These are phyloP conservation scores for Lomentospora prolificans DNA, from an alignment of 2,329 filamentous ascomycete species.

Conservation along the genomic window DNA sequence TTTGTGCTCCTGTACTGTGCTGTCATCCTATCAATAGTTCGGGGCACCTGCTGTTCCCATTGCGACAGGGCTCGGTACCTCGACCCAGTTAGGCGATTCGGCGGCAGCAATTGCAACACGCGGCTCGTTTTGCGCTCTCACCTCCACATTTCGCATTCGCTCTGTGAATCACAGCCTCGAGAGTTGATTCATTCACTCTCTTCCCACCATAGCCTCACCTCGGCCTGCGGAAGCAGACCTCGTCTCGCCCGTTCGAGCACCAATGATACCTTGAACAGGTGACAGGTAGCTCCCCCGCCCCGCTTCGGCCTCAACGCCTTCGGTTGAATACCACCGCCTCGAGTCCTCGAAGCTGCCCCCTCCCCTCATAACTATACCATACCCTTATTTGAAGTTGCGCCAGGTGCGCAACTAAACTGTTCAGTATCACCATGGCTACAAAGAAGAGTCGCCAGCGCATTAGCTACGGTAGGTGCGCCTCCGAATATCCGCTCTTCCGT, in stretches of 20 bases:
- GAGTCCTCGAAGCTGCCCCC: background rate
- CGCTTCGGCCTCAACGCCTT: background rate
- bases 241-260: background rate
- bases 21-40: too few species aligned
- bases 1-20: too few species aligned
- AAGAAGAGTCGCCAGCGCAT: constrained; percentile 61
- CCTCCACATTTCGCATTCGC: background rate
- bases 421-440: constrained; percentile 37
- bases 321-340: background rate
- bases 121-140: background rate
- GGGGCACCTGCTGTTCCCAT: too few species aligned
- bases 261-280: background rate
- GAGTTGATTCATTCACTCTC: background rate
- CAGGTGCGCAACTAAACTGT: background rate
- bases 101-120: background rate
- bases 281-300: background rate
- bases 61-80: background rate
- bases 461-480: constrained; percentile 48
- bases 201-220: background rate
- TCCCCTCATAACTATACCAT: background rate
- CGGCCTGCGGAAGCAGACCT: background rate
- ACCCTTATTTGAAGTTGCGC: background rate
- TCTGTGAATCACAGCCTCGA: background rate
- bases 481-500: background rate
- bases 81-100: background rate